Conservation (phyloP, 139 green algal species). For the Pycnococcus provasolii region DNA sequence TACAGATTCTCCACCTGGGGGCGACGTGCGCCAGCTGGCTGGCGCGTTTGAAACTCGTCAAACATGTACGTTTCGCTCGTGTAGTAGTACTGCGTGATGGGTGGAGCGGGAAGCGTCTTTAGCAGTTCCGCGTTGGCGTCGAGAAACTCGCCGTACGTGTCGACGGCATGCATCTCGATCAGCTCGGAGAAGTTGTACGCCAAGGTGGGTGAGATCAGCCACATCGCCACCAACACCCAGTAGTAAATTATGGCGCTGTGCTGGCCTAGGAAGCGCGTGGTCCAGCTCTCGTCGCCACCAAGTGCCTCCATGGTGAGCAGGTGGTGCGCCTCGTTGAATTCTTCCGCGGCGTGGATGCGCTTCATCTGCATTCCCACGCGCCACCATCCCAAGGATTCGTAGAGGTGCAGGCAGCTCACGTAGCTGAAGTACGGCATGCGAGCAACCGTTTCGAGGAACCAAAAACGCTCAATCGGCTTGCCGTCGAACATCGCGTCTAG, state of each 20-base stretch:
- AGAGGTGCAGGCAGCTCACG: constrained; percentile 87
- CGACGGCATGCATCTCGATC: constrained; percentile 61
- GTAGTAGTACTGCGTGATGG: constrained; percentile 88
- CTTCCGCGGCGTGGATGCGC: constrained; percentile 43
- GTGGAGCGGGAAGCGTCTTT: constrained; percentile 67
- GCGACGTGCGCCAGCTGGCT: constrained; percentile 15
- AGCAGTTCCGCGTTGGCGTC: constrained; percentile 59
- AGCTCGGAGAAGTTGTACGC: constrained; percentile 91
- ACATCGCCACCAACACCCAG: constrained; percentile 46
- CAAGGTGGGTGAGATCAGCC: constrained; percentile 56
- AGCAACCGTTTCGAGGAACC: constrained; percentile 82
- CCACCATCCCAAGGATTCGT: constrained; percentile 43
- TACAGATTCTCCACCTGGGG: constrained; percentile 33
- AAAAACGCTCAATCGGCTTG: constrained; percentile 55
- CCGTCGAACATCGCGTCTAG: constrained; percentile 40
- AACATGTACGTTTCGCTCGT: constrained; percentile 67
- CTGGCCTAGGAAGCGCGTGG: constrained; percentile 72
- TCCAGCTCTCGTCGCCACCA: constrained; percentile 80
- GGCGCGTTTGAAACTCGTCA: constrained; percentile 44
- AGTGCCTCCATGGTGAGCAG: constrained; percentile 93
- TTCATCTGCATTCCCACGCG: constrained; percentile 25
- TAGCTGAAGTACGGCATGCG: constrained; percentile 96
- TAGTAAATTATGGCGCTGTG: constrained; percentile 84
- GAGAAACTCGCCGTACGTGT: constrained; percentile 75
- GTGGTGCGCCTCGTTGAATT: constrained; percentile 31